Evolutionary conservation across 1,139 yeast genomes (phyloP).

Genomic region (Yamadazyma jaroonii): DNA sequence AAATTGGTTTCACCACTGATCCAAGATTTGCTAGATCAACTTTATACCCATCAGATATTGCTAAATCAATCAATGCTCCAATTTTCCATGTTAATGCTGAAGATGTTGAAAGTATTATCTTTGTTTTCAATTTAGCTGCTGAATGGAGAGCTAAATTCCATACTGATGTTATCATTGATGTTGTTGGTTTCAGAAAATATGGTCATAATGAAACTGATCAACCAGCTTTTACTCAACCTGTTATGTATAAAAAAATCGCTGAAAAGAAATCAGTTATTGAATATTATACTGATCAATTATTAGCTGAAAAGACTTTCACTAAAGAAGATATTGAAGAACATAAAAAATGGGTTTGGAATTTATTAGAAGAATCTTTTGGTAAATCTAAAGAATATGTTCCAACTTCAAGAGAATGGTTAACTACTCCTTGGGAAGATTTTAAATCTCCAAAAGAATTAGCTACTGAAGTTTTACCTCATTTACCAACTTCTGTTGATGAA

Average conservation of each 20-base stretch:
- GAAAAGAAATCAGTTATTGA: slow-evolving; percentile 87
- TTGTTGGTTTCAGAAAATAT: slow-evolving; percentile 97
- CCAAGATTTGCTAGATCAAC: slow-evolving; percentile 98
- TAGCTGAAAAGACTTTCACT: slow-evolving; percentile 86
- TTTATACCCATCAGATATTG: slow-evolving; percentile 96
- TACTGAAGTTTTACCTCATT: slow-evolving; percentile 90
- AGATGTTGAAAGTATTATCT: slow-evolving; percentile 91
- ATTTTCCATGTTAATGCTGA: slow-evolving; percentile 99
- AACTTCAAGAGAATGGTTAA: slow-evolving; percentile 94
- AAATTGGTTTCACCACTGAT: slow-evolving; percentile 98
- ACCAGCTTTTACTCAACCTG: slow-evolving; percentile 97
- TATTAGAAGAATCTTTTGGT: slow-evolving; percentile 83
- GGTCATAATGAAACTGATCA: slow-evolving; percentile 99
- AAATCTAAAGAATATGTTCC: slow-evolving; percentile 90
- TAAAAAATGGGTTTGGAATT: slow-evolving; percentile 96
- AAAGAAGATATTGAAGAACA: slow-evolving; percentile 91
- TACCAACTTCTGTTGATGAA: slow-evolving; percentile 89
- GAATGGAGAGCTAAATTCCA: slow-evolving; percentile 98
- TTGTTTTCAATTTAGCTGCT: slow-evolving; percentile 93
- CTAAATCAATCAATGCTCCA: slow-evolving; percentile 95
- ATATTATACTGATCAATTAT: slow-evolving; percentile 73
- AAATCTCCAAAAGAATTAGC: slow-evolving; percentile 98
- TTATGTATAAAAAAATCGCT: slow-evolving; percentile 91
- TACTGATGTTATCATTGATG: slow-evolving; percentile 92
- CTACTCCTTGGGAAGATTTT: slow-evolving; percentile 99